Percentiles rank a stretch among this genome's conserved stretches.
Conservation (phyloP, 179 eudicot genomes). For the Patellifolia procumbens region DNA sequence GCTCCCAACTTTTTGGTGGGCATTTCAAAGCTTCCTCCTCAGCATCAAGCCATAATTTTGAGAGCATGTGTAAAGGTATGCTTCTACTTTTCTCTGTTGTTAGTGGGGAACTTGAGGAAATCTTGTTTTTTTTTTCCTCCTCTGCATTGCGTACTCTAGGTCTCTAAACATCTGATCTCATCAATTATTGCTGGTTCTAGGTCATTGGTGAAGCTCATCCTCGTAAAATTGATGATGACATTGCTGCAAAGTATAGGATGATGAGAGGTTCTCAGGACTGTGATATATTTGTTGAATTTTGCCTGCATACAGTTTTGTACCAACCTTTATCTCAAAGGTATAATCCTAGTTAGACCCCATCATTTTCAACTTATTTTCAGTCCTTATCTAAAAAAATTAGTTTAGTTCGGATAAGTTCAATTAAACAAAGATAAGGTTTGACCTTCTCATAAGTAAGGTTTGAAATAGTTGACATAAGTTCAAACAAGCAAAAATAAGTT, state of each 20-base stretch:
- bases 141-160: neutral
- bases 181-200: constrained; percentile 41
- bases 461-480: too few species aligned
- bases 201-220: constrained; percentile 85
- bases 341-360: constrained; percentile 25
- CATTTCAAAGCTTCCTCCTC: constrained; percentile 83
- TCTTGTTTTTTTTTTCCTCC: neutral
- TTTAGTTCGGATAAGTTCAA: too few species aligned
- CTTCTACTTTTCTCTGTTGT: neutral
- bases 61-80: constrained; percentile 65
- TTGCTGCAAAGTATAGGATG: constrained; percentile 58
- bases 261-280: constrained; percentile 54
- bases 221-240: constrained; percentile 52
- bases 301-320: constrained; percentile 71
- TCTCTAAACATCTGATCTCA: constrained; percentile 14
- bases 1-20: constrained; percentile 61
- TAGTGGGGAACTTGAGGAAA: neutral
- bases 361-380: too few species aligned
- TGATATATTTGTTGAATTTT: constrained; percentile 82
- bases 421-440: too few species aligned
- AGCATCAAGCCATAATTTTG: constrained; percentile 83
- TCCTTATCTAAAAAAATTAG: too few species aligned
- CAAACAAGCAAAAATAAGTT: too few species aligned
- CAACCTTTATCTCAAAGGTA: constrained; percentile 77
- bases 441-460: too few species aligned